Evolutionary conservation across 371 early-diverging fungal species (phyloP).

Genomic region (Saksenaea vasiformis): DNA sequence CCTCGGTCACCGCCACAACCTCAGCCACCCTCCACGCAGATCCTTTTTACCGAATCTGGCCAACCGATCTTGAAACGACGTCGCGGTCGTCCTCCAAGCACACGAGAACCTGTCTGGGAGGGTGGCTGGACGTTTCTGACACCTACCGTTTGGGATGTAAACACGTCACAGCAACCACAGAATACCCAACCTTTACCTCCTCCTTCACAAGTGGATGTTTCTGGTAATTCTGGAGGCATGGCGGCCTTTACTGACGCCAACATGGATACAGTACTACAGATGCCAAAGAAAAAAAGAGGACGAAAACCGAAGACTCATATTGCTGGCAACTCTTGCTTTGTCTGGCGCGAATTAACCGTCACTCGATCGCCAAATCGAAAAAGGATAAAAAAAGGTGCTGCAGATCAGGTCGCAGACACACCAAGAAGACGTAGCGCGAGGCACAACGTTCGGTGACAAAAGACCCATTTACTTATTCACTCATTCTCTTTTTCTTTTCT

Average conservation of each 20-base stretch:
- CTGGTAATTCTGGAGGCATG: constrained; percentile 26
- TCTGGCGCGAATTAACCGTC: constrained; percentile 34
- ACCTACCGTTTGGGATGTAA: constrained; percentile 53
- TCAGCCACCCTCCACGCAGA: constrained; percentile 30
- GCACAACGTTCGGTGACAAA: too few relatives aligned
- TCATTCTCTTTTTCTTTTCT: too few relatives aligned
- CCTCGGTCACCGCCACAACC: not conserved
- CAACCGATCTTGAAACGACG: constrained; percentile 46
- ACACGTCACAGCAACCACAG: constrained; percentile 1
- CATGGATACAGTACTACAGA: constrained; percentile 42
- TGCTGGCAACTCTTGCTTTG: constrained; percentile 53
- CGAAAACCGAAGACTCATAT: constrained; percentile 53
- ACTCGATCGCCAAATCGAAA: constrained; percentile 12
- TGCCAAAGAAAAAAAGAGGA: constrained; percentile 51
- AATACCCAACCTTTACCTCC: not conserved
- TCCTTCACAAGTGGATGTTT: not conserved
- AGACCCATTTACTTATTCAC: too few relatives aligned
- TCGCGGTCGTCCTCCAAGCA: constrained; percentile 44
- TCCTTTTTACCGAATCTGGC: constrained; percentile 35
- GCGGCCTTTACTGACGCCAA: constrained; percentile 45
- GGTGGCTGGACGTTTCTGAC: constrained; percentile 53
- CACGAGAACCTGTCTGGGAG: constrained; percentile 33
- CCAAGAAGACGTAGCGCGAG: too few relatives aligned
- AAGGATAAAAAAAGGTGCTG: not conserved
- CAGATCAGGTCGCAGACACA: not conserved